Evolutionary conservation across 1,284 basidiomycete genomes (phyloP).

Genomic region (Ustilago bromivora): DNA sequence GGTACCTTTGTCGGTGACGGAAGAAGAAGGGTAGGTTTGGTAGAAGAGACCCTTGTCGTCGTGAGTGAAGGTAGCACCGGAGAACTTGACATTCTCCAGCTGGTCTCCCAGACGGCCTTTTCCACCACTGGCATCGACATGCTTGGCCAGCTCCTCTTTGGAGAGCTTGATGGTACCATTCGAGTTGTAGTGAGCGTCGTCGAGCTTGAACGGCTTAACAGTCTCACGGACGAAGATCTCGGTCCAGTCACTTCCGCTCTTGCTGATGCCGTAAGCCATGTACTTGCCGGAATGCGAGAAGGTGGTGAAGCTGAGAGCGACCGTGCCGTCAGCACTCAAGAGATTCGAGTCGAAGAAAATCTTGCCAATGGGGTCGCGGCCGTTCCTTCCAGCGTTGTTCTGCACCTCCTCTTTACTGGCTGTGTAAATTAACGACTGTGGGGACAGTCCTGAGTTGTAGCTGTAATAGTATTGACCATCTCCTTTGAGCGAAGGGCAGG

Average conservation of each 20-base stretch:
- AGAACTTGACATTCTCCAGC: constrained; percentile 66
- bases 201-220: constrained; percentile 54
- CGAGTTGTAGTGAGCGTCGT: constrained; percentile 39
- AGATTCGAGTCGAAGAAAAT: constrained; percentile 67
- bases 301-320: constrained; percentile 57
- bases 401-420: constrained; percentile 55
- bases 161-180: constrained; percentile 49
- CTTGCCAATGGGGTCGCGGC: constrained; percentile 56
- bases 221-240: constrained; percentile 64
- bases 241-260: constrained; percentile 67
- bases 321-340: constrained; percentile 64
- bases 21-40: constrained; percentile 60
- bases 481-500: constrained; percentile 61
- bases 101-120: constrained; percentile 58
- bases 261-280: constrained; percentile 65
- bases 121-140: constrained; percentile 53
- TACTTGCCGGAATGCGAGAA: constrained; percentile 65
- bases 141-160: constrained; percentile 38
- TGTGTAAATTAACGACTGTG: constrained; percentile 63
- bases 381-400: constrained; percentile 35
- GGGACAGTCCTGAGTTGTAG: constrained; percentile 66
- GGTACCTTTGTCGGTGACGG: constrained; percentile 63
- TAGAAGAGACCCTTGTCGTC: constrained; percentile 68
- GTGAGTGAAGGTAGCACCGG: constrained; percentile 57
- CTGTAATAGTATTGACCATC: constrained; percentile 66